Conservation (phyloP, 1,284 basidiomycete genomes). For the Fereydounia khargensis region DNA sequence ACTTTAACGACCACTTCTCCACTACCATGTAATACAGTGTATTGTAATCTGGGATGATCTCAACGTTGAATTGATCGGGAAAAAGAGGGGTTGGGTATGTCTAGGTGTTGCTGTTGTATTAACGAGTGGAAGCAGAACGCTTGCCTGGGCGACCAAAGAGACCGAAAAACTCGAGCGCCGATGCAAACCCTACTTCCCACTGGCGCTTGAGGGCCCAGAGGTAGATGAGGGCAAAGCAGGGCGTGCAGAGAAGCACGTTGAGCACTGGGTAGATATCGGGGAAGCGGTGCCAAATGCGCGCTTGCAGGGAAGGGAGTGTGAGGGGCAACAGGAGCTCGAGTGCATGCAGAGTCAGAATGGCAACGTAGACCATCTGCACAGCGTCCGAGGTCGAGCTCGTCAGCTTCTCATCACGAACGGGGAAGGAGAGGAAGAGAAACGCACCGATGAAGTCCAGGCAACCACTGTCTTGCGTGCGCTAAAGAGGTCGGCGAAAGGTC, state of each 20-base stretch:
- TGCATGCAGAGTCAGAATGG: slow-evolving; percentile 62
- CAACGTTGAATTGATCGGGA: neutral
- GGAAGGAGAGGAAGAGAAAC: neutral
- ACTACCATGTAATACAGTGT: no score
- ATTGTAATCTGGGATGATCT: no score
- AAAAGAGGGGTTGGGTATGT: no score
- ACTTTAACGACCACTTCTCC: slow-evolving; percentile 79
- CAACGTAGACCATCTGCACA: neutral
- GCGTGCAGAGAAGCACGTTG: slow-evolving; percentile 78
- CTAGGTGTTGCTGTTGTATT: no score
- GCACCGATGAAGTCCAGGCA: no score
- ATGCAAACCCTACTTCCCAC: slow-evolving; percentile 49
- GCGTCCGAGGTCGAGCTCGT: slow-evolving; percentile 1
- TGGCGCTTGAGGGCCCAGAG: slow-evolving; percentile 57
- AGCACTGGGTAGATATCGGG: slow-evolving; percentile 82
- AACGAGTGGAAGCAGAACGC: no score
- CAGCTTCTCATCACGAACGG: neutral
- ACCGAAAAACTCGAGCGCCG: slow-evolving; percentile 27
- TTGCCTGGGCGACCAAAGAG: no score
- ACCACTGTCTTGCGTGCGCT: no score
- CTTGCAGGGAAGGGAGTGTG: slow-evolving; percentile 6
- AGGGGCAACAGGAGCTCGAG: slow-evolving; percentile 65
- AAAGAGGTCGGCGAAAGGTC: no score
- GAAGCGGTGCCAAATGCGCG: slow-evolving; percentile 67
- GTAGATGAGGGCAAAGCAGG: slow-evolving; percentile 68